Evolutionary conservation across 2,329 filamentous ascomycete species (phyloP).

Genomic region (Reticulascus tulasneorum): DNA sequence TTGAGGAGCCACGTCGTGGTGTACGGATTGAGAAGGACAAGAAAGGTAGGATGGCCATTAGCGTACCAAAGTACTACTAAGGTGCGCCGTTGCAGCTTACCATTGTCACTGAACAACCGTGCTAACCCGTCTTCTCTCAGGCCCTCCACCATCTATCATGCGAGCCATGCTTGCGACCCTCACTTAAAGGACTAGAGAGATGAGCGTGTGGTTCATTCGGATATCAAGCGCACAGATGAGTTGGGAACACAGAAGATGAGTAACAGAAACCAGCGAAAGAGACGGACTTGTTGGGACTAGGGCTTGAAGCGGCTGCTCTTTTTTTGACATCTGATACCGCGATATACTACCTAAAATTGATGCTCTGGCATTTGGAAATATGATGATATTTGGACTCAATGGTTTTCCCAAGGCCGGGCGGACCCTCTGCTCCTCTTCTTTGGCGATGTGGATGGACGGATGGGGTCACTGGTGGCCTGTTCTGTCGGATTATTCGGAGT

Average conservation of each 20-base stretch:
- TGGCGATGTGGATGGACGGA: too few relatives aligned
- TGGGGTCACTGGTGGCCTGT: too few relatives aligned
- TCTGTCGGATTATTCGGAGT: too few relatives aligned
- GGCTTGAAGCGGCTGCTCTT: too few relatives aligned
- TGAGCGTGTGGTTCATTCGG: neutral
- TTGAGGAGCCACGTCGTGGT: slow-evolving; percentile 51
- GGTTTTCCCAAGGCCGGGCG: too few relatives aligned
- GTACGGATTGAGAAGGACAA: slow-evolving; percentile 80
- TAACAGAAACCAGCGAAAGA: slow-evolving; percentile 2
- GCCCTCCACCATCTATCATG: slow-evolving; percentile 59
- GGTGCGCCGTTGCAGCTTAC: slow-evolving; percentile 34
- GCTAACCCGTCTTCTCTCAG: slow-evolving; percentile 36
- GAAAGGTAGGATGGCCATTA: slow-evolving; percentile 93
- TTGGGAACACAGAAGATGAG: slow-evolving; percentile 7
- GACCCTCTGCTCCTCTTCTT: too few relatives aligned
- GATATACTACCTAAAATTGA: too few relatives aligned
- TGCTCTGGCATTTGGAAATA: too few relatives aligned
- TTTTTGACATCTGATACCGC: too few relatives aligned
- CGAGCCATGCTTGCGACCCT: slow-evolving; percentile 68
- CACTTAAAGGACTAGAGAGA: slow-evolving; percentile 52
- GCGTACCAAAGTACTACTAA: slow-evolving; percentile 68
- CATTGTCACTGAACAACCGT: slow-evolving; percentile 2
- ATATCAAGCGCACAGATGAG: slow-evolving; percentile 3
- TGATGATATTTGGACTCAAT: too few relatives aligned
- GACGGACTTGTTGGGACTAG: slow-evolving; percentile 2